These are phyloP conservation scores for Eragrostis nindensis DNA, from an alignment of 176 grass and related monocot genomes.

Conservation along the genomic window DNA sequence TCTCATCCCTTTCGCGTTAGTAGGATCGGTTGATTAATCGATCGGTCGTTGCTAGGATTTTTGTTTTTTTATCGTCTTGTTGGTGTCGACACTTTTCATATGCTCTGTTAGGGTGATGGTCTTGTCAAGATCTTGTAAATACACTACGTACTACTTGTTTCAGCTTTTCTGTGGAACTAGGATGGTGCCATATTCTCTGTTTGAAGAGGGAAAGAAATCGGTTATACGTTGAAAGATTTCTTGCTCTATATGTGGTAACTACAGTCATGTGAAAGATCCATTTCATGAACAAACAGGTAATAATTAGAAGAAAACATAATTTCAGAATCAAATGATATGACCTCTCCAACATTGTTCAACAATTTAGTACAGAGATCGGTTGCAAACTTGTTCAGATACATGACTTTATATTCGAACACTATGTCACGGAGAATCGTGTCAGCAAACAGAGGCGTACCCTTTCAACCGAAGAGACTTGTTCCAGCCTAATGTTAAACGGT, in stretches of 20 bases:
- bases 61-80: neutral
- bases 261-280: neutral
- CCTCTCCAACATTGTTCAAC: neutral
- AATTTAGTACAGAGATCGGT: neutral
- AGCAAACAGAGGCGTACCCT: neutral
- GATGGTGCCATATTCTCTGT: neutral
- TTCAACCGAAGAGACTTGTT: neutral
- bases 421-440: neutral
- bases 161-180: neutral
- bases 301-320: neutral
- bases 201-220: neutral
- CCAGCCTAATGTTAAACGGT: neutral
- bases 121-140: constrained; percentile 27
- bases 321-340: neutral
- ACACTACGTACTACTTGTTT: neutral
- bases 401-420: neutral
- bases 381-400: neutral
- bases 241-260: neutral
- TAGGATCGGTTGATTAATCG: neutral
- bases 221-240: neutral
- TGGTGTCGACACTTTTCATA: neutral
- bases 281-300: neutral
- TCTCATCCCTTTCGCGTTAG: neutral
- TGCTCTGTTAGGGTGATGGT: neutral
- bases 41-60: neutral